These are phyloP conservation scores for Xylaria polymorpha DNA, from an alignment of 2,329 filamentous ascomycete species.

Conservation along the genomic window DNA sequence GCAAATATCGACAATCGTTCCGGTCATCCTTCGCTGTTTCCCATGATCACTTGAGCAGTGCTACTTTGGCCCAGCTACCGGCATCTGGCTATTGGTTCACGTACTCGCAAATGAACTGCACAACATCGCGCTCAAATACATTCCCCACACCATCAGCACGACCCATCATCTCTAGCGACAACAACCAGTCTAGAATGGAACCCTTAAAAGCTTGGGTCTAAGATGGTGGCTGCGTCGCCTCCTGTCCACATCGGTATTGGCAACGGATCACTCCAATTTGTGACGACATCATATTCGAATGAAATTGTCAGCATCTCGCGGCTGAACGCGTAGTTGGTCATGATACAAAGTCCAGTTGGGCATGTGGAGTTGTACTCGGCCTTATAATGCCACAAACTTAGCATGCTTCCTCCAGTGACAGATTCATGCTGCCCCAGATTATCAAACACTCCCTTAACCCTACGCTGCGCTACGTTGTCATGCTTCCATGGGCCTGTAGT, in stretches of 20 bases:
- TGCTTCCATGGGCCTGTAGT: conserved; percentile 30
- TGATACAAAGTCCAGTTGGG: conserved; percentile 37
- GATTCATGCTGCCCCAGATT: conserved; percentile 24
- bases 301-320: conserved; percentile 33
- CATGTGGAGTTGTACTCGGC: conserved; percentile 34
- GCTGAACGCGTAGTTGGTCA: conserved; percentile 41
- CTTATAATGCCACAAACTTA: conserved; percentile 24
- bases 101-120: conserved; percentile 43
- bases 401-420: conserved; percentile 42
- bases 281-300: conserved; percentile 33
- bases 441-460: conserved; percentile 35
- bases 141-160: conserved; percentile 29
- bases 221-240: conserved; percentile 39
- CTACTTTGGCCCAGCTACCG: conserved; percentile 49
- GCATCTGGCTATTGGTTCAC: conserved; percentile 42
- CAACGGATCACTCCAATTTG: conserved; percentile 28
- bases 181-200: conserved; percentile 37
- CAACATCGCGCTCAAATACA: conserved; percentile 28
- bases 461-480: conserved; percentile 26
- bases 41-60: conserved; percentile 55
- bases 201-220: conserved; percentile 35
- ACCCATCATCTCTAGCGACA: conserved; percentile 35
- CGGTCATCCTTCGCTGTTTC: conserved; percentile 58
- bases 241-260: conserved; percentile 38
- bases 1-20: conserved; percentile 56